phyloP scores from a whole-genome alignment of 257 asterid genomes.

The Knoxia roxburghii region DNA sequence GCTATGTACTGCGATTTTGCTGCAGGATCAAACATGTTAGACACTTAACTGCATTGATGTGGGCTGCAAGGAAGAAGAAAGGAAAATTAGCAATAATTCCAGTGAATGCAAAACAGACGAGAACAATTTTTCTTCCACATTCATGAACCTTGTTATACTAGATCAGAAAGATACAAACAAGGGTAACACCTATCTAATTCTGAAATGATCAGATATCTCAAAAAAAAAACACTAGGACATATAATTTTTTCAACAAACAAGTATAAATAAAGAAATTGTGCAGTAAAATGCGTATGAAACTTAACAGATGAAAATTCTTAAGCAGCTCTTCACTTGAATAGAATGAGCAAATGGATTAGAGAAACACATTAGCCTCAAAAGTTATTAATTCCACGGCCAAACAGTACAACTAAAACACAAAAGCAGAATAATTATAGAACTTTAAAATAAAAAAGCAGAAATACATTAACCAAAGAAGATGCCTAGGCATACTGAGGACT shows the following conservation, averaged over 20 bases:
- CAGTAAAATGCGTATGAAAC: not conserved
- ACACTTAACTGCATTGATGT: slow-evolving; percentile 25
- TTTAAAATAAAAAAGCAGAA: not conserved
- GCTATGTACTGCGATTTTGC: slow-evolving; percentile 59
- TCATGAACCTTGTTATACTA: too few relatives aligned
- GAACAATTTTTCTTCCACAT: not conserved
- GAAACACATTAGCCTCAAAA: not conserved
- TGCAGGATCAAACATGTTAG: slow-evolving; percentile 72
- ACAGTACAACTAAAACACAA: not conserved
- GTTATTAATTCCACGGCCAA: not conserved
- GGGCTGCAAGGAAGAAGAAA: slow-evolving; percentile 41
- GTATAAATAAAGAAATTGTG: not conserved
- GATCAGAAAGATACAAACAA: too few relatives aligned
- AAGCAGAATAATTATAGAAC: not conserved
- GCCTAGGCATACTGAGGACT: not conserved
- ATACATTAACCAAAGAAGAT: not conserved
- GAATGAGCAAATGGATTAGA: too few relatives aligned
- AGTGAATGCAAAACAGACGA: slow-evolving; percentile 5
- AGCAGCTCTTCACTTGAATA: not conserved
- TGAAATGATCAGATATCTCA: not conserved
- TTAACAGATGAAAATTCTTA: not conserved
- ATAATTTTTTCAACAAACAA: not conserved
- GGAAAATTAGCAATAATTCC: slow-evolving; percentile 11
- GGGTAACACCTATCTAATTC: not conserved
- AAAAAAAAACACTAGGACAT: not conserved